These are phyloP conservation scores for Coelastrella sp. DNA, from an alignment of 139 green algal species.

Conservation along the genomic window DNA sequence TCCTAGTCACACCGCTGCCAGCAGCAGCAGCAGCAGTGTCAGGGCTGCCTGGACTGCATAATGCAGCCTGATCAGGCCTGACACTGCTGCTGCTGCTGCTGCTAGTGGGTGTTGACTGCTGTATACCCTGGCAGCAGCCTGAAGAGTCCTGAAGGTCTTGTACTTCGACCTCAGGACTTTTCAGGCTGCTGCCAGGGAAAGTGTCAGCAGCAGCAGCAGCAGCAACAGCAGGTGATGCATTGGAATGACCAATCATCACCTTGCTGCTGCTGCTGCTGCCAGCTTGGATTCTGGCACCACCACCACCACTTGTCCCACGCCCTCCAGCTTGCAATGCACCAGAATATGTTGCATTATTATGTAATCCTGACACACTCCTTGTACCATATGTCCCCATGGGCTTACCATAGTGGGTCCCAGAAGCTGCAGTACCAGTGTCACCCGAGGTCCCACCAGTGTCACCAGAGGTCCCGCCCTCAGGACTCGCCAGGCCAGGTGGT, in stretches of 20 bases:
- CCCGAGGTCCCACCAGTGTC: background rate
- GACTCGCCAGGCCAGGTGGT: background rate
- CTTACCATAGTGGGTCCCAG: background rate
- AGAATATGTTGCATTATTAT: too few species aligned
- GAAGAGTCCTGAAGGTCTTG: background rate
- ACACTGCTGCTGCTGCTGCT: conserved; percentile 38
- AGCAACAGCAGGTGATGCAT: background rate
- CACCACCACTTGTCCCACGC: background rate
- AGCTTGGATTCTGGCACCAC: background rate
- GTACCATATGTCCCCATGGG: too few species aligned
- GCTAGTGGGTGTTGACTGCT: background rate
- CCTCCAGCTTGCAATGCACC: background rate
- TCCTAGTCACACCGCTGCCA: too few species aligned
- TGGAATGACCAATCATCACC: background rate
- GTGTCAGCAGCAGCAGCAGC: background rate
- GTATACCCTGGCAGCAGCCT: too few species aligned
- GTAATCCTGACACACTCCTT: too few species aligned
- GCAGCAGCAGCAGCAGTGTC: background rate
- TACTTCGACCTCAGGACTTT: background rate
- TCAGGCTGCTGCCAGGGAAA: background rate
- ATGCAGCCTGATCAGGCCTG: background rate
- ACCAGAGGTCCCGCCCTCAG: background rate
- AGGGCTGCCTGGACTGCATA: background rate
- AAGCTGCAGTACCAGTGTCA: background rate
- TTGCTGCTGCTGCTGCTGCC: conserved; percentile 26